Percentiles rank a stretch among this genome's conserved stretches.
phyloP scores from a whole-genome alignment of 2,329 filamentous ascomycete genomes.

The Coccinonectria pachysandricola region DNA sequence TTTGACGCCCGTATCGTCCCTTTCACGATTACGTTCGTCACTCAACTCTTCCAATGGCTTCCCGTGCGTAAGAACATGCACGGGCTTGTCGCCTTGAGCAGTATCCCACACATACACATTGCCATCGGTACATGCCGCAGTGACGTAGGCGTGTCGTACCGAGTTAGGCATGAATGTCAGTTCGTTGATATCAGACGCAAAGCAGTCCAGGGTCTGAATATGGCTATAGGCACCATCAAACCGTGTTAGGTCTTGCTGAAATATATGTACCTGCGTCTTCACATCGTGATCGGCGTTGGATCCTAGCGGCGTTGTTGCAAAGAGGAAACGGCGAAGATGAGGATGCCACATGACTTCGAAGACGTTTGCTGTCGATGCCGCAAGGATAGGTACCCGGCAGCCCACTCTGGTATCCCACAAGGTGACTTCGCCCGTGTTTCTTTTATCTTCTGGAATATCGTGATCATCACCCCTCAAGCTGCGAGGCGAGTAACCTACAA shows the following conservation, averaged over 20 bases:
- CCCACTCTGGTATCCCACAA: conserved; percentile 43
- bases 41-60: conserved; percentile 29
- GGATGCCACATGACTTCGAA: conserved; percentile 59
- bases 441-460: conserved; percentile 48
- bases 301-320: conserved; percentile 44
- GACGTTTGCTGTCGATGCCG: conserved; percentile 46
- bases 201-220: conserved; percentile 47
- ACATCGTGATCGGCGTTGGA: conserved; percentile 33
- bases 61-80: conserved; percentile 46
- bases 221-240: conserved; percentile 27
- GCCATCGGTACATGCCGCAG: conserved; percentile 52
- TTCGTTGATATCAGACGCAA: conserved; percentile 52
- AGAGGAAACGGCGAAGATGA: conserved; percentile 39
- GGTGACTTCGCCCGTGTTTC: conserved; percentile 48
- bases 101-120: conserved; percentile 56
- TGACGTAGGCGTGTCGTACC: conserved; percentile 38
- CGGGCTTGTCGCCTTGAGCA: conserved; percentile 40
- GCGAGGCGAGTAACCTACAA: conserved; percentile 54
- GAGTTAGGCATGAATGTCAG: conserved; percentile 49
- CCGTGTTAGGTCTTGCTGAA: conserved; percentile 23
- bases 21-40: conserved; percentile 38
- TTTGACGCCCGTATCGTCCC: conserved; percentile 52
- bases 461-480: conserved; percentile 40
- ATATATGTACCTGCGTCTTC: conserved; percentile 49
- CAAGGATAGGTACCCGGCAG: conserved; percentile 35